A percentile compares a stretch with the other conserved stretches of the same genome.
Evolutionary conservation across 2,329 filamentous ascomycete genomes (phyloP).

Genomic region (Neonectria sp.): DNA sequence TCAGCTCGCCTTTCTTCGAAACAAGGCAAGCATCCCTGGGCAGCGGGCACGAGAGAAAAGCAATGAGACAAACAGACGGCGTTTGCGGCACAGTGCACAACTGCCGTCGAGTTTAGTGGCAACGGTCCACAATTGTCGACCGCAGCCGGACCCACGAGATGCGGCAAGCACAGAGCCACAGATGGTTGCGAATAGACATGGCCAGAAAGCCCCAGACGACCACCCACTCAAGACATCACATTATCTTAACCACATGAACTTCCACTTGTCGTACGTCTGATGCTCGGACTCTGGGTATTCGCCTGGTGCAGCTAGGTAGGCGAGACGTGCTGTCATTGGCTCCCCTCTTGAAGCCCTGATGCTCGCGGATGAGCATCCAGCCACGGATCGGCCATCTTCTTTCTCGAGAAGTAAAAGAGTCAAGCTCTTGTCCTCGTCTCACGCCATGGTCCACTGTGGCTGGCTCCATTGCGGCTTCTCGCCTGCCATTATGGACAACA

Average conservation of each 20-base stretch:
- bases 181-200: not conserved
- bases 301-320: not conserved
- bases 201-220: not conserved
- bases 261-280: not conserved
- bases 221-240: not conserved
- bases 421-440: constrained; percentile 1
- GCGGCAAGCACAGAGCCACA: constrained; percentile 3
- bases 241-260: not conserved
- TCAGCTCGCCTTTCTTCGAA: constrained; percentile 4
- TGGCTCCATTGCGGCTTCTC: constrained; percentile 36
- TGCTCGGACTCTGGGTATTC: not conserved
- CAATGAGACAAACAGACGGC: constrained; percentile 21
- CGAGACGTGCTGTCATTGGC: not conserved
- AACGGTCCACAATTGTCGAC: constrained; percentile 10
- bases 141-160: constrained; percentile 3
- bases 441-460: constrained; percentile 21
- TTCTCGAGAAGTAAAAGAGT: not conserved
- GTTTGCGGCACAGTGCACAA: constrained; percentile 29
- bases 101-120: constrained; percentile 13
- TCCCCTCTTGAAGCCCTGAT: not conserved
- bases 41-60: not conserved
- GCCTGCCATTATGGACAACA: constrained; percentile 25
- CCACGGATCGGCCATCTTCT: not conserved
- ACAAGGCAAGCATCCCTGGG: constrained; percentile 15
- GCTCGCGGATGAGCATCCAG: not conserved